phyloP scores from a whole-genome alignment of 495 filamentous ascomycete species.

The Parmelia sp. region DNA sequence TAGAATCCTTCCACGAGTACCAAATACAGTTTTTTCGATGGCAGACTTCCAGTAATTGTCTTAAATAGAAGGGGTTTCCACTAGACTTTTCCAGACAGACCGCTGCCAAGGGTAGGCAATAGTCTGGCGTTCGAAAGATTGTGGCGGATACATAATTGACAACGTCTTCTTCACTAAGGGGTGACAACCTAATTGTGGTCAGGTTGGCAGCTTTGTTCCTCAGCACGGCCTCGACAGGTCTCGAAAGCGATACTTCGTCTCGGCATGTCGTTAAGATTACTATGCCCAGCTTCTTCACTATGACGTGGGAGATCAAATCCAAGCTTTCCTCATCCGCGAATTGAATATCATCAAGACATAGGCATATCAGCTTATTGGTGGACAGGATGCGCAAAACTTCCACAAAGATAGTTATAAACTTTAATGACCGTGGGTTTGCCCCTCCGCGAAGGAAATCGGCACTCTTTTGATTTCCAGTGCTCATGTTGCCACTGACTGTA shows the following conservation, averaged over 20 bases:
- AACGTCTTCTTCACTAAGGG: slow-evolving; percentile 68
- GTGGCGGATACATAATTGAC: slow-evolving; percentile 70
- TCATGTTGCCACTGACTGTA: slow-evolving; percentile 2
- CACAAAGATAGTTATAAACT: slow-evolving; percentile 74
- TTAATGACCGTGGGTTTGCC: slow-evolving; percentile 64
- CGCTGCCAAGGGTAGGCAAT: slow-evolving; percentile 50
- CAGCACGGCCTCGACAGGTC: slow-evolving; percentile 37
- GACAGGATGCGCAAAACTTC: slow-evolving; percentile 77
- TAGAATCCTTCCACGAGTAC: slow-evolving; percentile 73
- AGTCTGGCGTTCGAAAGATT: slow-evolving; percentile 54
- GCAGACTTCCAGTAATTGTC: slow-evolving; percentile 83
- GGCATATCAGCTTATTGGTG: slow-evolving; percentile 69
- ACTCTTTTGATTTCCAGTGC: slow-evolving; percentile 5
- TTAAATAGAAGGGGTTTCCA: slow-evolving; percentile 75
- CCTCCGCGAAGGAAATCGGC: slow-evolving; percentile 63
- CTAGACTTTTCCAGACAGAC: slow-evolving; percentile 28
- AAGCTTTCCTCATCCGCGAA: slow-evolving; percentile 80
- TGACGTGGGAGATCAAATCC: slow-evolving; percentile 69
- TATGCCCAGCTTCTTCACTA: slow-evolving; percentile 65
- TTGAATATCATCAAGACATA: slow-evolving; percentile 81
- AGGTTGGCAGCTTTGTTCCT: slow-evolving; percentile 41
- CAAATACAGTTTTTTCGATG: slow-evolving; percentile 80
- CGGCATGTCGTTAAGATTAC: slow-evolving; percentile 51
- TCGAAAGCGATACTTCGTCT: slow-evolving; percentile 22
- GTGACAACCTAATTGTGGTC: slow-evolving; percentile 58